phyloP scores from a whole-genome alignment of 352 stramenopile genomes.

The Phytophthora sp. region DNA sequence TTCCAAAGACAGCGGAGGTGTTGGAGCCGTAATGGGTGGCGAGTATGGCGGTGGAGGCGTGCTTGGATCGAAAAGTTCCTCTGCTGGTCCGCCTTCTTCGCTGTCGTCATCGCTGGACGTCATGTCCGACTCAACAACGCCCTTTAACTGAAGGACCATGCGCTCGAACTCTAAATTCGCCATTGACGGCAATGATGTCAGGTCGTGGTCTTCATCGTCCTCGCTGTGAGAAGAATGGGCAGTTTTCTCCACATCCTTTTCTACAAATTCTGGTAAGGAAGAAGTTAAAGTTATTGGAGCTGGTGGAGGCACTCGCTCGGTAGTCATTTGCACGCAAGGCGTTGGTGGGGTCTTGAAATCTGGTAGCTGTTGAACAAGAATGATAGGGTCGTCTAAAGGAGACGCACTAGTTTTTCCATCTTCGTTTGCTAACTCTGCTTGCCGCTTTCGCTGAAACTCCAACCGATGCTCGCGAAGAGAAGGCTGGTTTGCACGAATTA shows the following conservation, averaged over 20 bases:
- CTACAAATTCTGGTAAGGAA: constrained; percentile 10
- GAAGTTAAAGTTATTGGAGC: constrained; percentile 15
- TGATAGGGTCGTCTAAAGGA: constrained; percentile 68
- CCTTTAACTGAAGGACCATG: constrained; percentile 79
- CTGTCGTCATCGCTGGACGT: constrained; percentile 40
- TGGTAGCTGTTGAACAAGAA: constrained; percentile 75
- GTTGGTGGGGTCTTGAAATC: constrained; percentile 24
- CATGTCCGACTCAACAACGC: constrained; percentile 48
- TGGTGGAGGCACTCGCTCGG: constrained; percentile 22
- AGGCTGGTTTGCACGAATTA: constrained; percentile 4
- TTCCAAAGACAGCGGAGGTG: constrained; percentile 1
- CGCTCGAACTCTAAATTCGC: constrained; percentile 74
- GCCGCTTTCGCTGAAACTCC: constrained; percentile 47
- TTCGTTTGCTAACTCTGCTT: constrained; percentile 21
- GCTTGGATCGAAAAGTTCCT: constrained; percentile 2
- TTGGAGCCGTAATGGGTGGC: neutral
- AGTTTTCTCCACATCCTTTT: constrained; percentile 1
- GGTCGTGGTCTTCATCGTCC: constrained; percentile 23
- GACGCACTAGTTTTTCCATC: constrained; percentile 9
- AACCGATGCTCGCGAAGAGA: constrained; percentile 31
- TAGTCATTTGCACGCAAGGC: neutral
- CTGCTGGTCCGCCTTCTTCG: constrained; percentile 38
- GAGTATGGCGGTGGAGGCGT: constrained; percentile 41
- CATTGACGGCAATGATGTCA: constrained; percentile 19
- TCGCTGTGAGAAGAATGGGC: neutral